These are phyloP conservation scores for Rhododendron henanense DNA, from an alignment of 148 eudicot species.

Conservation along the genomic window DNA sequence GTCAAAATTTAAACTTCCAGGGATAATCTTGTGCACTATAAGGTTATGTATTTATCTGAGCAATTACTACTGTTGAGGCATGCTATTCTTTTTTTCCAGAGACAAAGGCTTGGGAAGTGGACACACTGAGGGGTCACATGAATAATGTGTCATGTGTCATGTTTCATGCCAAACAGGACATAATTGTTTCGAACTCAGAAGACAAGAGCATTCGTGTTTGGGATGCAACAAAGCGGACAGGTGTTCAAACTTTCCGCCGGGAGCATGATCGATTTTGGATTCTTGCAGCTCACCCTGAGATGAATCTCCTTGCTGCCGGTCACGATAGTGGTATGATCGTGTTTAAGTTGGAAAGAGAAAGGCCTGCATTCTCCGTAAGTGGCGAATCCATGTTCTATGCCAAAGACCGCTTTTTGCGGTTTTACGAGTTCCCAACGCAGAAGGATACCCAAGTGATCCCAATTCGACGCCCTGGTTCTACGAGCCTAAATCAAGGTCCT, in stretches of 20 bases:
- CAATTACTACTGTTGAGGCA: not conserved
- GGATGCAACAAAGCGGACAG: slow-evolving; percentile 83
- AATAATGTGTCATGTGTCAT: slow-evolving; percentile 84
- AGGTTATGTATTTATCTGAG: not conserved
- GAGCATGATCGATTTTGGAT: slow-evolving; percentile 90
- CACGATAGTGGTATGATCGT: slow-evolving; percentile 88
- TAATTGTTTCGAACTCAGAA: slow-evolving; percentile 91
- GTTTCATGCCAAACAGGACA: slow-evolving; percentile 85
- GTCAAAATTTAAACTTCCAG: not conserved
- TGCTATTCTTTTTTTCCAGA: slow-evolving; percentile 34
- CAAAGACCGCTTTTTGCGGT: slow-evolving; percentile 80
- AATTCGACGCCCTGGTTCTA: slow-evolving; percentile 75
- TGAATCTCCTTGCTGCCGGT: slow-evolving; percentile 83
- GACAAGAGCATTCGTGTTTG: slow-evolving; percentile 93
- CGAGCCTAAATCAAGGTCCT: slow-evolving; percentile 73
- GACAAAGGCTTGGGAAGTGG: slow-evolving; percentile 96
- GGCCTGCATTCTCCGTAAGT: slow-evolving; percentile 90
- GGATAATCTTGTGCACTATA: not conserved
- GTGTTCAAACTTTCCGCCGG: slow-evolving; percentile 77
- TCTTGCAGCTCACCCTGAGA: slow-evolving; percentile 79
- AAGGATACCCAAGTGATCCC: slow-evolving; percentile 73
- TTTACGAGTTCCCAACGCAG: slow-evolving; percentile 69
- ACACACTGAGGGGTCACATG: slow-evolving; percentile 85
- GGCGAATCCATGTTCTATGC: slow-evolving; percentile 74
- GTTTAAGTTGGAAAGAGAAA: slow-evolving; percentile 86